Evolutionary conservation across 805 yeast species (phyloP).

Genomic region (Ogataea dorogensis): DNA sequence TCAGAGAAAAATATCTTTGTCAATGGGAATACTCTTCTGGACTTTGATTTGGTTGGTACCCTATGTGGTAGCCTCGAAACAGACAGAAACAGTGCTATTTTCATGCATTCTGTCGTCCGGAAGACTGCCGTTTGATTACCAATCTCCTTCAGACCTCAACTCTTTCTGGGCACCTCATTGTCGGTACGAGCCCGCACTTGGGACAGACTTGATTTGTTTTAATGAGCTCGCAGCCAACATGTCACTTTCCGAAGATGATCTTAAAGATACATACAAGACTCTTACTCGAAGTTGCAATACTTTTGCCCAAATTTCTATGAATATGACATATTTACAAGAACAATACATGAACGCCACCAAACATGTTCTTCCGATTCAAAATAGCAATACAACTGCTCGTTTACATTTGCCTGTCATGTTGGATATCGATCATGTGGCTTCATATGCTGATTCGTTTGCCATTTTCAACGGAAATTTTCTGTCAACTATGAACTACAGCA

Average conservation of each 20-base stretch:
- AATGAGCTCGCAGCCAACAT: constrained; percentile 11
- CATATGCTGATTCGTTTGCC: constrained; percentile 18
- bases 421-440: constrained; percentile 5
- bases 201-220: constrained; percentile 27
- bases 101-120: constrained; percentile 23
- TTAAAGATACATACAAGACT: constrained; percentile 10
- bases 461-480: constrained; percentile 23
- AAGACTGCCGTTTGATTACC: constrained; percentile 20
- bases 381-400: background rate
- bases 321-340: constrained; percentile 3
- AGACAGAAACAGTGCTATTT: constrained; percentile 22
- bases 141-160: constrained; percentile 9
- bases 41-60: constrained; percentile 5
- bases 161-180: constrained; percentile 27
- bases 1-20: constrained; percentile 9
- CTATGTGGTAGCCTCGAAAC: constrained; percentile 2
- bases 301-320: constrained; percentile 10
- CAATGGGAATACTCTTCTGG: constrained; percentile 3
- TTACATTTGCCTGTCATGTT: constrained; percentile 21
- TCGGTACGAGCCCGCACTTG: constrained; percentile 27
- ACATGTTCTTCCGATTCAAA: constrained; percentile 1
- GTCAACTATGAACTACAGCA: constrained; percentile 15
- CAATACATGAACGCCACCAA: constrained; percentile 18
- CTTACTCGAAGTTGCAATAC: constrained; percentile 15
- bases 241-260: background rate